Conservation (phyloP, 169 alveolate species). For the Plasmodium yoelii region DNA sequence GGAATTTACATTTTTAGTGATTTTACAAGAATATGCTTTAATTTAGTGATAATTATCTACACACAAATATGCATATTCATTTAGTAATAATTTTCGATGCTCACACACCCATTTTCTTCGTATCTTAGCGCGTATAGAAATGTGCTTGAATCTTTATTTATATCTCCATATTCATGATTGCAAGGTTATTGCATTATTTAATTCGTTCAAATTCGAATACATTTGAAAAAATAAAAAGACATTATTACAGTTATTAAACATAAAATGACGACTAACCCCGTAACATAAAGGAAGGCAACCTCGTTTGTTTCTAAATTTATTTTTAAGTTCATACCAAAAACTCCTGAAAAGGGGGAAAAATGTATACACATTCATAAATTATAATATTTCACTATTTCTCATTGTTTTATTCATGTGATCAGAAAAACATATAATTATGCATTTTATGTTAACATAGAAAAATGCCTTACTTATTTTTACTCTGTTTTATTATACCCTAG, state of each 20-base stretch:
- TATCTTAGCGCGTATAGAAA: no score
- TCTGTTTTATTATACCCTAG: not conserved
- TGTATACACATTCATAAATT: not conserved
- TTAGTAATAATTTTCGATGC: no score
- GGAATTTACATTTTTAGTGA: no score
- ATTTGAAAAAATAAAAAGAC: conserved; percentile 76
- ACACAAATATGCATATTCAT: no score
- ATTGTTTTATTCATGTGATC: not conserved
- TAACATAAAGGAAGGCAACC: conserved; percentile 80
- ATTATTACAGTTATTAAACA: conserved; percentile 75
- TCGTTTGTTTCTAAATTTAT: conserved; percentile 81
- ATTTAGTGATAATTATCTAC: no score
- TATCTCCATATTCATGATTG: no score
- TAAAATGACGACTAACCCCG: conserved; percentile 67
- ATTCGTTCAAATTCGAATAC: conserved; percentile 79
- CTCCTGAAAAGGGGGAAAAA: conserved; percentile 77
- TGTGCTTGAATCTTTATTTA: no score
- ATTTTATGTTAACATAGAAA: not conserved
- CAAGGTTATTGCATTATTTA: not conserved
- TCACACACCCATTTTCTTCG: not conserved
- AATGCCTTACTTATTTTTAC: not conserved
- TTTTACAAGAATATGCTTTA: no score
- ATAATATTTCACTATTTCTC: no score
- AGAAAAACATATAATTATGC: not conserved
- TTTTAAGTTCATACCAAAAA: conserved; percentile 87